Percentiles rank a stretch among this genome's conserved stretches.
phyloP scores from a whole-genome alignment of 495 filamentous ascomycete genomes.

The Podospora pseudopauciseta region DNA sequence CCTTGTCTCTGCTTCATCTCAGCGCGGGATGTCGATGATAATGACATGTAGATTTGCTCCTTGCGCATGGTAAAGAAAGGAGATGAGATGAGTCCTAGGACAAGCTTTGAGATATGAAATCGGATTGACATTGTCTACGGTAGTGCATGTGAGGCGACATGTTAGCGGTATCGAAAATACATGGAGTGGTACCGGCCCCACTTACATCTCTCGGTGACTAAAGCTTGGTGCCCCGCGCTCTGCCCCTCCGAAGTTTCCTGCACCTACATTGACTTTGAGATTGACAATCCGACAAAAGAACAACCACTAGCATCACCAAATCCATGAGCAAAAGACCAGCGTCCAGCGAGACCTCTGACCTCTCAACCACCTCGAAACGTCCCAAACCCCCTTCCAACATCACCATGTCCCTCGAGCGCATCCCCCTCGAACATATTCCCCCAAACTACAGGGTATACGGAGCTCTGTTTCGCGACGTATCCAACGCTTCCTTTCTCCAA shows the following conservation, averaged over 20 bases:
- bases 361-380: not conserved
- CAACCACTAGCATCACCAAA: not conserved
- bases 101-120: not conserved
- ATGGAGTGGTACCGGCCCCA: not conserved
- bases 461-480: constrained; percentile 68
- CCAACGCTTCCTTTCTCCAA: constrained; percentile 72
- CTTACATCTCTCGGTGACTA: not conserved
- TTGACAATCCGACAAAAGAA: not conserved
- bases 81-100: not conserved
- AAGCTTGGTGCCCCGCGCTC: constrained; percentile 9
- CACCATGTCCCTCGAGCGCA: constrained; percentile 42
- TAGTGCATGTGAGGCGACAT: too few relatives aligned
- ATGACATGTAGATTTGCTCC: not conserved
- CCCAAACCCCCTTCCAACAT: not conserved
- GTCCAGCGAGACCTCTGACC: not conserved
- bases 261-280: not conserved
- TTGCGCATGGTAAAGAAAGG: not conserved
- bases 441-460: constrained; percentile 61
- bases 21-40: not conserved
- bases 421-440: constrained; percentile 69
- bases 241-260: constrained; percentile 10
- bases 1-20: not conserved
- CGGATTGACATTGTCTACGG: too few relatives aligned
- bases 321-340: not conserved
- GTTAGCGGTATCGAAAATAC: too few relatives aligned